Evolutionary conservation across 345 rosid genomes (phyloP).

Genomic region (Lumnitzera littorea): DNA sequence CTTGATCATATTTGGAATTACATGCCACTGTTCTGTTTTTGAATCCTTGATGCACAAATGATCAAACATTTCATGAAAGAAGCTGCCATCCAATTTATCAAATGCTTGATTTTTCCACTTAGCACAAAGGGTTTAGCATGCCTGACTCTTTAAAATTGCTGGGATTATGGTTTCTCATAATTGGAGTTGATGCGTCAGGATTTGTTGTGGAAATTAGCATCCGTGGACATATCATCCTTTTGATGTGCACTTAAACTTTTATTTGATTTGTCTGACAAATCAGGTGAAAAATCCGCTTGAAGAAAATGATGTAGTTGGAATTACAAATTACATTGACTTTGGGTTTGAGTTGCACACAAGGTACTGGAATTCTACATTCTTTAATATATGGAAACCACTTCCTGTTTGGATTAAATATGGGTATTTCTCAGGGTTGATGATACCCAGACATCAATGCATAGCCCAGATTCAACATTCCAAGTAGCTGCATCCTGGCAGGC

Average conservation of each 20-base stretch:
- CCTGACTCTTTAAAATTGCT: no score
- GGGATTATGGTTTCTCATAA: no score
- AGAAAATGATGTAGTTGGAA: slow-evolving; percentile 72
- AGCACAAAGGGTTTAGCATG: no score
- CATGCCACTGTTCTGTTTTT: no score
- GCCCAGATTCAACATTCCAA: slow-evolving; percentile 65
- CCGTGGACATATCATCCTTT: no score
- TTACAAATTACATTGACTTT: slow-evolving; percentile 87
- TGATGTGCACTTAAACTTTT: not conserved
- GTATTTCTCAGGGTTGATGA: slow-evolving; percentile 49
- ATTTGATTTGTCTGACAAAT: slow-evolving; percentile 13
- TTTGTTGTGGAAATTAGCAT: no score
- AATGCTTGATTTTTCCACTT: no score
- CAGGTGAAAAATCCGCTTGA: slow-evolving; percentile 91
- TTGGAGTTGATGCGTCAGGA: no score
- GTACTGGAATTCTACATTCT: slow-evolving; percentile 23
- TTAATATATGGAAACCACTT: not conserved
- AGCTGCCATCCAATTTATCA: no score
- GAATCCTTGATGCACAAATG: no score
- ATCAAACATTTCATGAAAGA: no score
- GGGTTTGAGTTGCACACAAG: slow-evolving; percentile 84
- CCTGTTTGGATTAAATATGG: slow-evolving; percentile 13
- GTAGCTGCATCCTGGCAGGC: slow-evolving; percentile 97
- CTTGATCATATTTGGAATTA: no score
- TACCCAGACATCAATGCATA: slow-evolving; percentile 21